Evolutionary conservation across 805 yeast species (phyloP), one percentile per base, ranked within the genome.

Genomic region (Candida sithepensis): DNA sequence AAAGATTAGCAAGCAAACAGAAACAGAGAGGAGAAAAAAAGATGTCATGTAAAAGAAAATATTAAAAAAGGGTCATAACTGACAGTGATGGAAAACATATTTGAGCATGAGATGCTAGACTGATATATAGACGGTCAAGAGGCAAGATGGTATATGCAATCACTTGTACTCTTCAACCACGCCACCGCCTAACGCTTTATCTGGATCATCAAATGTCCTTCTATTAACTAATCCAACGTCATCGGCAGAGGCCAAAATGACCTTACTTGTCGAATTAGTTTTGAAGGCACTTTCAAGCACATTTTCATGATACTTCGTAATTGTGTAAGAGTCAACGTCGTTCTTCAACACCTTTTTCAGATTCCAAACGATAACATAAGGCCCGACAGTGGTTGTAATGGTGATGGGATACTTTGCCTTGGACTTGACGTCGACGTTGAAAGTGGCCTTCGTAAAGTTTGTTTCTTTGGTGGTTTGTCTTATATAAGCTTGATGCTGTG

Each of bases 321-420:
- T 82, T 43, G 74, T 67, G 62, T 87, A 88, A 6, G 85, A 76
- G 39, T 60, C 57, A 22, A 71, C 74, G 47, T 77, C 79, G 46
- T 81, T 79, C 39, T 69, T 68, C 39, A 84, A 61, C 13, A 85
- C 72, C 51, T 82, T 79, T 54, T 70, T 74, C 60, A 90, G 65
- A 12, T 85, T 81, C 96, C 96, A 90, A 1, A 86, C 75, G 20
- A 90, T 77, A 21, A 89, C 85, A 65, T 81, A 90, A 18, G 91
- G 92, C 2, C 96, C 96, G 2, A 84, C 73, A 3, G 92, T 81
- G 1, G 96, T 77, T 21, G 88, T 81, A 43, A 90, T 85, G 2
- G 84, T 73, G 18, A 85, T 81, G 14, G 69, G 67, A 23, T 45
- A 49, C 59, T 85, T 94, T 23, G 49, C 47, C 51, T 77, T 79